These are phyloP conservation scores for Malassezia slooffiae DNA, from an alignment of 1,284 basidiomycete species.

Conservation along the genomic window DNA sequence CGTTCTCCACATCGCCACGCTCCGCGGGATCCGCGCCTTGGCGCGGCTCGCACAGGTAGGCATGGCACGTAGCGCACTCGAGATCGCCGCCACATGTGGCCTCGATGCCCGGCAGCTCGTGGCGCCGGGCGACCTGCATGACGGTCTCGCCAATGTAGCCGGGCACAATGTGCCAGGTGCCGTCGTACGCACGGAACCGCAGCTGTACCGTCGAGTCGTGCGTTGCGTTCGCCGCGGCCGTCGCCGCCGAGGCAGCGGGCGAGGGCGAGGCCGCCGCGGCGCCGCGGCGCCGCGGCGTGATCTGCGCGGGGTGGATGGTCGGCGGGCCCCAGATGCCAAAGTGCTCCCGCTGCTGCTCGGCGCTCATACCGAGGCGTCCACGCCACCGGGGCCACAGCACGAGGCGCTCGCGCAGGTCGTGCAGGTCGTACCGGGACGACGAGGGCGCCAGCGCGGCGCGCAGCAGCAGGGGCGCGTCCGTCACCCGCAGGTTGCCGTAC, in stretches of 20 bases:
- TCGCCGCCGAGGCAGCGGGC: not conserved
- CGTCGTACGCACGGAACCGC: constrained; percentile 25
- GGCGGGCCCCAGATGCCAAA: constrained; percentile 34
- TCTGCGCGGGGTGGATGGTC: constrained; percentile 23
- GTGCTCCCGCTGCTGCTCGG: constrained; percentile 28
- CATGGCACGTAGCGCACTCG: constrained; percentile 40
- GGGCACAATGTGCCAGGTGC: constrained; percentile 21
- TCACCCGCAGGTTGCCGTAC: constrained; percentile 36
- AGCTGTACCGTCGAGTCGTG: constrained; percentile 14
- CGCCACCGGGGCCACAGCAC: constrained; percentile 46
- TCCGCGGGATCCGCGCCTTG: constrained; percentile 7
- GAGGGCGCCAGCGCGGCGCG: constrained; percentile 40
- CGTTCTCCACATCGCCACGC: constrained; percentile 1
- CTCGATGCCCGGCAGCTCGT: constrained; percentile 33
- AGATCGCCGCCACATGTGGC: constrained; percentile 42
- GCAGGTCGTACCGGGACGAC: constrained; percentile 32
- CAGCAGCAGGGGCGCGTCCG: constrained; percentile 23
- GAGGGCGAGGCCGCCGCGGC: not conserved
- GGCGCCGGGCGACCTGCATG: constrained; percentile 36
- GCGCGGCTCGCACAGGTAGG: constrained; percentile 22
- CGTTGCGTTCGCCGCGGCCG: not conserved
- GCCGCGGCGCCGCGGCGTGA: constrained; percentile 22
- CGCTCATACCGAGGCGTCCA: constrained; percentile 41
- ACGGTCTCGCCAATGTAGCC: constrained; percentile 38
- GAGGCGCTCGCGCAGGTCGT: constrained; percentile 26